phyloP scores from a whole-genome alignment of 768 basidiomycete genomes.

The Mycena vitilis region DNA sequence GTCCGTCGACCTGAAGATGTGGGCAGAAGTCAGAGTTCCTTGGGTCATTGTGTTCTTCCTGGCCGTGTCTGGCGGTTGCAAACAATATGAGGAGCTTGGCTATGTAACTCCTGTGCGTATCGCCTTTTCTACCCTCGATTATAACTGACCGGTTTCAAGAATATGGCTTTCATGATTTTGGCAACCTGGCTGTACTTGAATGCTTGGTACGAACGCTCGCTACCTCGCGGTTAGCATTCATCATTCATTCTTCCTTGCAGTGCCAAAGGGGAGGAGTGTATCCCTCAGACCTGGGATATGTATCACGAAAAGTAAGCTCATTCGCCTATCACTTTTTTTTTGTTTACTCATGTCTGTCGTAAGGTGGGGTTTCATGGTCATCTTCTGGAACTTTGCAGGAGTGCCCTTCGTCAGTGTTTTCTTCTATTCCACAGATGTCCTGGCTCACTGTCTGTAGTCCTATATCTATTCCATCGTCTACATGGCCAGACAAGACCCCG shows the following conservation, averaged over 20 bases:
- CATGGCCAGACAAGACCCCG: slow-evolving; percentile 95
- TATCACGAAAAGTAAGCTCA: slow-evolving; percentile 89
- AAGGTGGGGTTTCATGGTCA: slow-evolving; percentile 96
- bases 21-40: slow-evolving; percentile 95
- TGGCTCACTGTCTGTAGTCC: slow-evolving; percentile 59
- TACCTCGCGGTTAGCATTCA: slow-evolving; percentile 1
- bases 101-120: slow-evolving; percentile 89
- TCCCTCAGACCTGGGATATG: slow-evolving; percentile 99
- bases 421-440: neutral
- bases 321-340: neutral
- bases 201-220: slow-evolving; percentile 71
- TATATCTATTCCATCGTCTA: slow-evolving; percentile 98
- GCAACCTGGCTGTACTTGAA: slow-evolving; percentile 98
- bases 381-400: slow-evolving; percentile 97
- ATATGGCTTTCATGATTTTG: slow-evolving; percentile 96
- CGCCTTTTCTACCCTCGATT: neutral
- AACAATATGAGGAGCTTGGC: slow-evolving; percentile 93
- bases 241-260: slow-evolving; percentile 49
- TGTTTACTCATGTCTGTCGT: neutral
- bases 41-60: slow-evolving; percentile 98
- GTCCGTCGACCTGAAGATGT: slow-evolving; percentile 96
- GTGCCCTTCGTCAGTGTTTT: slow-evolving; percentile 81
- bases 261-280: slow-evolving; percentile 94
- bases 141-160: slow-evolving; percentile 57
- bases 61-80: slow-evolving; percentile 91